Percentiles rank a stretch among this genome's conserved stretches.
Conservation (phyloP, 108 stramenopile genomes). For the Fragilaria radians region DNA sequence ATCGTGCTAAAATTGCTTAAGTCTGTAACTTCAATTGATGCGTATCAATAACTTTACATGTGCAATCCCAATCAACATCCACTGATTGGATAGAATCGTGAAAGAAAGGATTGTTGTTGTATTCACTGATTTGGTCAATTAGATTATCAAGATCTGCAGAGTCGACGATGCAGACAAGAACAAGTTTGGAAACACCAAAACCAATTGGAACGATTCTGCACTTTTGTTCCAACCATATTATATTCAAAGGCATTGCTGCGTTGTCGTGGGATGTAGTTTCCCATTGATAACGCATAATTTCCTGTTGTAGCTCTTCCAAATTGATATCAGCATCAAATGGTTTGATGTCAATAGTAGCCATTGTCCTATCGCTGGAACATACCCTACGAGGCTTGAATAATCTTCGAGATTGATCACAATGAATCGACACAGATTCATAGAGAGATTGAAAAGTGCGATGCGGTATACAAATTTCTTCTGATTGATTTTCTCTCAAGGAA, state of each 20-base stretch:
- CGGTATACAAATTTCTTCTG: neutral
- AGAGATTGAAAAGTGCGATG: neutral
- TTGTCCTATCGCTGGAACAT: neutral
- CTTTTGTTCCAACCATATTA: neutral
- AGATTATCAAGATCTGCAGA: slow-evolving; percentile 12
- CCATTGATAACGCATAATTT: neutral
- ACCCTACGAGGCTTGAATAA: neutral
- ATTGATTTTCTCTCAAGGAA: neutral
- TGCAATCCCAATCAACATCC: neutral
- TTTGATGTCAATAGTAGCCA: slow-evolving; percentile 12
- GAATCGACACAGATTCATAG: neutral
- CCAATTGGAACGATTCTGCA: slow-evolving; percentile 13
- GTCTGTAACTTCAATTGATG: too few relatives aligned
- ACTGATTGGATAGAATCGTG: slow-evolving; percentile 11
- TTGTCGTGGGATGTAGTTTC: neutral
- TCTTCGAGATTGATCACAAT: neutral
- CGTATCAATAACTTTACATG: too few relatives aligned
- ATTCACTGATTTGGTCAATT: slow-evolving; percentile 8
- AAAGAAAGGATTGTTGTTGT: slow-evolving; percentile 2
- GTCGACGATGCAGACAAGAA: slow-evolving; percentile 4
- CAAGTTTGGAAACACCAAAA: slow-evolving; percentile 12
- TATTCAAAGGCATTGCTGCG: neutral
- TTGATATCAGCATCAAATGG: slow-evolving; percentile 8
- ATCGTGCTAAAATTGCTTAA: too few relatives aligned
- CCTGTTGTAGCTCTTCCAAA: slow-evolving; percentile 1